Conservation (phyloP, 371 early-diverging fungal genomes). For the Saksenaea oblongispora region DNA sequence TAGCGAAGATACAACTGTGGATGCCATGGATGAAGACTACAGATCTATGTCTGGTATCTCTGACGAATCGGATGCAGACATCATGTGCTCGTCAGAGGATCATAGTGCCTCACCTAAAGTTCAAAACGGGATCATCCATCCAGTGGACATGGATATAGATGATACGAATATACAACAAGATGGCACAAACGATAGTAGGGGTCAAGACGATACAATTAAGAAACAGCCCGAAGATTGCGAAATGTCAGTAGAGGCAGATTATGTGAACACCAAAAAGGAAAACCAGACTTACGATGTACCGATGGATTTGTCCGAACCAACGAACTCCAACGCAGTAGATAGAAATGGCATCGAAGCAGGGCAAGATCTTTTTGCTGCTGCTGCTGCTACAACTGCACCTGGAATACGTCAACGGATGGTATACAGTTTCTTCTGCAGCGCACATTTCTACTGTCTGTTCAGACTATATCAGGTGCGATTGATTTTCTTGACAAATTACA, state of each 20-base stretch:
- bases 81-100: too few species aligned
- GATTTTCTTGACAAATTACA: constrained; percentile 55
- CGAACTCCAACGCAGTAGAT: too few species aligned
- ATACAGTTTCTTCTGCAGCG: constrained; percentile 53
- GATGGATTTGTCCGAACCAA: too few species aligned
- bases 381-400: constrained; percentile 17
- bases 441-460: not conserved
- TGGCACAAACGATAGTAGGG: too few species aligned
- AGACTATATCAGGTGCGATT: not conserved
- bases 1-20: constrained; percentile 31
- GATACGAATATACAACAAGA: too few species aligned
- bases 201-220: too few species aligned
- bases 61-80: constrained; percentile 20
- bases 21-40: constrained; percentile 4
- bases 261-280: too few species aligned
- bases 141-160: constrained; percentile 24
- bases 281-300: too few species aligned
- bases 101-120: too few species aligned
- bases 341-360: not conserved
- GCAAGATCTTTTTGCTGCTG: constrained; percentile 13
- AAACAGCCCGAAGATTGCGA: too few species aligned
- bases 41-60: not conserved
- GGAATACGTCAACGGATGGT: constrained; percentile 7
- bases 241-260: too few species aligned
- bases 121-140: too few species aligned